Percentiles rank a stretch among this genome's conserved stretches.
Evolutionary conservation across 83 land plant genomes (phyloP).

Genomic region (Picea mariana): DNA sequence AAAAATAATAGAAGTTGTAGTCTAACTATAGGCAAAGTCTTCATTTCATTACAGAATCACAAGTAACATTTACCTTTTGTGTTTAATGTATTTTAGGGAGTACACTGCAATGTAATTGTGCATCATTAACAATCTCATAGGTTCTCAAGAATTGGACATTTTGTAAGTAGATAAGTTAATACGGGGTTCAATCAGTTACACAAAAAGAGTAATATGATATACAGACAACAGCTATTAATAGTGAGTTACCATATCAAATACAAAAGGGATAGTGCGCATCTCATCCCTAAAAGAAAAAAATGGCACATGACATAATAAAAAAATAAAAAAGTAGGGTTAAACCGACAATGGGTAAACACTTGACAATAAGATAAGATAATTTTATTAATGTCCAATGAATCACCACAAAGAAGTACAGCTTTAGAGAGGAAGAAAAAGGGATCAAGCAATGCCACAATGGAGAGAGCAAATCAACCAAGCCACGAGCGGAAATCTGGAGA

Average conservation of each 20-base stretch:
- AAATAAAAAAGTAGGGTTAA: background rate
- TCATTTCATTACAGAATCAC: background rate
- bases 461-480: too few species aligned
- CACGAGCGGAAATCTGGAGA: too few species aligned
- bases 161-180: background rate
- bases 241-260: too few species aligned
- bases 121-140: background rate
- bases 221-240: background rate
- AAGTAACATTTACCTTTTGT: background rate
- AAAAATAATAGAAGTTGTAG: background rate
- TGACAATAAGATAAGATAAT: too few species aligned
- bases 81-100: background rate
- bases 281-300: background rate
- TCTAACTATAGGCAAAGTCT: background rate
- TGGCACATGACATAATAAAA: background rate
- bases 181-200: background rate
- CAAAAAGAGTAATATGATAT: background rate
- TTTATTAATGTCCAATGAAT: too few species aligned
- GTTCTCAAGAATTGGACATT: background rate
- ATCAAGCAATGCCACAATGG: too few species aligned
- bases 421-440: too few species aligned
- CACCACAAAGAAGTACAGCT: too few species aligned
- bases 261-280: background rate
- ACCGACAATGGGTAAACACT: too few species aligned
- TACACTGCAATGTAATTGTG: background rate